phyloP scores from a whole-genome alignment of 192 early-diverging fungal species.

The Irineochytrium annulatum region DNA sequence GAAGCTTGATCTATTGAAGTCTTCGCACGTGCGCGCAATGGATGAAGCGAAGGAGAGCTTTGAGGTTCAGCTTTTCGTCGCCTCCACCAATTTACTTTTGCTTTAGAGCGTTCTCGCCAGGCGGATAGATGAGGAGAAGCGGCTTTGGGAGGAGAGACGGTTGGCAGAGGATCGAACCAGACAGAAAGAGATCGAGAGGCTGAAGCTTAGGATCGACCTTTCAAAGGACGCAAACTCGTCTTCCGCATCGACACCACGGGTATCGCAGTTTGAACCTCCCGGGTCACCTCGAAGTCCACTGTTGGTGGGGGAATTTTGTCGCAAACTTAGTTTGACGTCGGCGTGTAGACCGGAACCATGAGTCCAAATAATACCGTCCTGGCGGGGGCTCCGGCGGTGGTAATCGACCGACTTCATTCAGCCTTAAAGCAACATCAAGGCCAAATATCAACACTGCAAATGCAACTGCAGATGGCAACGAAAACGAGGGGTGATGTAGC shows the following conservation, averaged over 20 bases:
- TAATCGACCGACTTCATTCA: constrained; percentile 58
- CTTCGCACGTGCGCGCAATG: constrained; percentile 33
- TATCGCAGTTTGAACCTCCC: neutral
- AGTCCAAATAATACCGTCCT: neutral
- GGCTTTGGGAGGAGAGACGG: constrained; percentile 21
- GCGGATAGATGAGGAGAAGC: constrained; percentile 24
- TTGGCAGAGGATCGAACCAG: constrained; percentile 4
- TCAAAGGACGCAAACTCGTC: too few relatives aligned
- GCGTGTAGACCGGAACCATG: neutral
- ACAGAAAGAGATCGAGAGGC: too few relatives aligned
- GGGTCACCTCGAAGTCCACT: neutral
- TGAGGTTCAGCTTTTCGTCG: constrained; percentile 6
- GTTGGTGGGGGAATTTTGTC: constrained; percentile 1
- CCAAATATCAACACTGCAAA: constrained; percentile 60
- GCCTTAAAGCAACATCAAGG: constrained; percentile 60
- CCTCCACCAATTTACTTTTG: neutral
- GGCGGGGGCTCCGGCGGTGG: constrained; percentile 26
- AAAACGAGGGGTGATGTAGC: constrained; percentile 50
- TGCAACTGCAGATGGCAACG: constrained; percentile 58
- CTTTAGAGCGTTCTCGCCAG: neutral
- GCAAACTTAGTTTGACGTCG: too few relatives aligned
- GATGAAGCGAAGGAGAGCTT: constrained; percentile 9
- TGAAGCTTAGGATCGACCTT: too few relatives aligned
- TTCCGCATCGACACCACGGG: too few relatives aligned
- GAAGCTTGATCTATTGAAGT: constrained; percentile 33